phyloP scores from a whole-genome alignment of 768 basidiomycete species.

The Rhodotorula kratochvilovae region DNA sequence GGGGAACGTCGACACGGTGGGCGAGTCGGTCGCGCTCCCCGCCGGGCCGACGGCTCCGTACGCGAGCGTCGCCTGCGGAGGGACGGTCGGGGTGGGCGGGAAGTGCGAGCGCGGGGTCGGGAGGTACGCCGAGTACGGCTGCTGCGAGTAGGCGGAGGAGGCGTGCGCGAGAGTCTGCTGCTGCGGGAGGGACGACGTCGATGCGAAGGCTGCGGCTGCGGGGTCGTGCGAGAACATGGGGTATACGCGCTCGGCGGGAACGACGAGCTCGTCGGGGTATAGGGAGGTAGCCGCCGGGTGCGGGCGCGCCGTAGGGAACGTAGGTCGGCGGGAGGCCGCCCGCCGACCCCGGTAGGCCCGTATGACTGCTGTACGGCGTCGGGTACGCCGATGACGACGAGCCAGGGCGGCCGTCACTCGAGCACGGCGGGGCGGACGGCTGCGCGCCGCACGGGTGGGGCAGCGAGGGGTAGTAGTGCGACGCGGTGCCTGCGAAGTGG shows the following conservation, averaged over 20 bases:
- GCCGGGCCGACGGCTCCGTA: background rate
- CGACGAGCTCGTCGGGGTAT: background rate
- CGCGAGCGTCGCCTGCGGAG: background rate
- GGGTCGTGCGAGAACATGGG: background rate
- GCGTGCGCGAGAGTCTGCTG: background rate
- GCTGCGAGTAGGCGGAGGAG: background rate
- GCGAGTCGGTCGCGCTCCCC: background rate
- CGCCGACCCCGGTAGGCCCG: too few relatives aligned
- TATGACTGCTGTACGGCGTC: background rate
- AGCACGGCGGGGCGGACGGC: background rate
- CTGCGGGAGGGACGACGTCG: background rate
- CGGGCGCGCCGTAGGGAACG: background rate
- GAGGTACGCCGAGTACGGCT: background rate
- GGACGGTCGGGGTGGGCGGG: constrained; percentile 1
- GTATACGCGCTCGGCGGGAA: background rate
- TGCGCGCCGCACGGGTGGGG: background rate
- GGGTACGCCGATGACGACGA: background rate
- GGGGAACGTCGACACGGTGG: constrained; percentile 7
- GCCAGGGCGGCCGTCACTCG: background rate
- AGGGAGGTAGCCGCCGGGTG: background rate
- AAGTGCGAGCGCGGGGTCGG: background rate
- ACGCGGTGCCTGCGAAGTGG: background rate
- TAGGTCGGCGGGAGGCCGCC: background rate
- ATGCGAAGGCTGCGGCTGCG: background rate
- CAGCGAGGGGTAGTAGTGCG: background rate